phyloP scores from a whole-genome alignment of 2,329 filamentous ascomycete species.

The Colletotrichum caudatum region DNA sequence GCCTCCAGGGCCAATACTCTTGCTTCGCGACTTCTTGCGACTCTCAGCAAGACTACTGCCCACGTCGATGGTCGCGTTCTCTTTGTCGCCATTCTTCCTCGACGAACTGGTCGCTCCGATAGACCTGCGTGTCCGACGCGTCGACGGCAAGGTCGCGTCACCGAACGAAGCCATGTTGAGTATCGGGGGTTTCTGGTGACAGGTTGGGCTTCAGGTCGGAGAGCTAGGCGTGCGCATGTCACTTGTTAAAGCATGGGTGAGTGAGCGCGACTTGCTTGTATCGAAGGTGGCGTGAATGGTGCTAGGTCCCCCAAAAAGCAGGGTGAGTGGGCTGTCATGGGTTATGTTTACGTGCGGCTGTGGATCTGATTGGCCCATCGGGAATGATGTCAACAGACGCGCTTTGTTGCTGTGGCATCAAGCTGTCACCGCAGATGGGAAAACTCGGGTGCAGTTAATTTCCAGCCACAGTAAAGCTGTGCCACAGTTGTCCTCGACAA shows the following conservation, averaged over 20 bases:
- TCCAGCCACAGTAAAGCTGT: neutral
- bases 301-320: constrained; percentile 43
- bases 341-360: constrained; percentile 36
- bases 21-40: constrained; percentile 84
- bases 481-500: neutral
- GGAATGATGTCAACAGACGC: constrained; percentile 37
- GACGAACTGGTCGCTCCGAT: constrained; percentile 59
- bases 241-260: constrained; percentile 40
- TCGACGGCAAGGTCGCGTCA: constrained; percentile 66
- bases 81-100: constrained; percentile 69
- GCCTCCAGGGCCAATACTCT: constrained; percentile 94
- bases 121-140: constrained; percentile 76
- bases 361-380: constrained; percentile 26
- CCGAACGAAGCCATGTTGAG: constrained; percentile 54
- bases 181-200: neutral
- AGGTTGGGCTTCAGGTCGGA: constrained; percentile 14
- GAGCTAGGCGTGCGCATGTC: constrained; percentile 27
- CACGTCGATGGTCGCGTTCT: constrained; percentile 80
- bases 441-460: neutral
- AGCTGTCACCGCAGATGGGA: constrained; percentile 10
- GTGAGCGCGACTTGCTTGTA: constrained; percentile 27
- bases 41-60: constrained; percentile 64
- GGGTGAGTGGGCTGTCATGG: constrained; percentile 35
- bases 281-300: constrained; percentile 41
- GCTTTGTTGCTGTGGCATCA: constrained; percentile 39